These are phyloP conservation scores for Dipodascus albidus DNA, from an alignment of 805 yeast species.

Conservation along the genomic window DNA sequence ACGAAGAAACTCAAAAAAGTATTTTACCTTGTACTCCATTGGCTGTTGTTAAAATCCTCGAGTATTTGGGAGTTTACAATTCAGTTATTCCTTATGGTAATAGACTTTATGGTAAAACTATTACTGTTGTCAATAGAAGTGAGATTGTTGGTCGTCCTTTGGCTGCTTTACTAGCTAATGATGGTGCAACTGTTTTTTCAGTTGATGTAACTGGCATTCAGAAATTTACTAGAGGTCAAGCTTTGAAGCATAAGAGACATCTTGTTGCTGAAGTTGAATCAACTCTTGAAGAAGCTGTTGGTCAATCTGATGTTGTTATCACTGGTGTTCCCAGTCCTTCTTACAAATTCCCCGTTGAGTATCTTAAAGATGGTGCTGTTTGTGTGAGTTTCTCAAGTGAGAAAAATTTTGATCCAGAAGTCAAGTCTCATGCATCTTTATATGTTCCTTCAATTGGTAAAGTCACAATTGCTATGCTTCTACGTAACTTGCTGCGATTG, in stretches of 20 bases:
- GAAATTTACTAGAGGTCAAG: conserved; percentile 89
- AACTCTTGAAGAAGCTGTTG: conserved; percentile 53
- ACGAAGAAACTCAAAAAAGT: conserved; percentile 58
- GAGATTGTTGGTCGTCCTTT: conserved; percentile 97
- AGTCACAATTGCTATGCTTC: conserved; percentile 89
- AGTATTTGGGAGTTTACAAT: conserved; percentile 82
- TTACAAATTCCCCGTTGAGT: conserved; percentile 79
- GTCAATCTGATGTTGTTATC: conserved; percentile 77
- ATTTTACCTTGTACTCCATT: conserved; percentile 94
- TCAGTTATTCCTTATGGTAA: conserved; percentile 75
- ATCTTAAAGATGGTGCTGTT: conserved; percentile 77
- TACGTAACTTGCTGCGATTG: conserved; percentile 78
- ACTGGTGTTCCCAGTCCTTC: conserved; percentile 86
- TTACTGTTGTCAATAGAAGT: conserved; percentile 83
- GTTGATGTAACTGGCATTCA: conserved; percentile 82
- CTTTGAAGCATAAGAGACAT: conserved; percentile 70
- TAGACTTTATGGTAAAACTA: conserved; percentile 83
- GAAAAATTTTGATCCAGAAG: conserved; percentile 70
- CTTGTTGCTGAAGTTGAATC: conserved; percentile 50
- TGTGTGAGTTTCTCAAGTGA: conserved; percentile 83
- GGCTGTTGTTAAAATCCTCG: conserved; percentile 88
- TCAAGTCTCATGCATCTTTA: conserved; percentile 76
- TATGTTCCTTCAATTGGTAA: conserved; percentile 95
- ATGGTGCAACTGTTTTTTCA: conserved; percentile 93
- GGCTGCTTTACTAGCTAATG: conserved; percentile 92